Base-by-base conservation (phyloP, 2,329 filamentous ascomycete species). In the Colletotrichum sp. region DNA sequence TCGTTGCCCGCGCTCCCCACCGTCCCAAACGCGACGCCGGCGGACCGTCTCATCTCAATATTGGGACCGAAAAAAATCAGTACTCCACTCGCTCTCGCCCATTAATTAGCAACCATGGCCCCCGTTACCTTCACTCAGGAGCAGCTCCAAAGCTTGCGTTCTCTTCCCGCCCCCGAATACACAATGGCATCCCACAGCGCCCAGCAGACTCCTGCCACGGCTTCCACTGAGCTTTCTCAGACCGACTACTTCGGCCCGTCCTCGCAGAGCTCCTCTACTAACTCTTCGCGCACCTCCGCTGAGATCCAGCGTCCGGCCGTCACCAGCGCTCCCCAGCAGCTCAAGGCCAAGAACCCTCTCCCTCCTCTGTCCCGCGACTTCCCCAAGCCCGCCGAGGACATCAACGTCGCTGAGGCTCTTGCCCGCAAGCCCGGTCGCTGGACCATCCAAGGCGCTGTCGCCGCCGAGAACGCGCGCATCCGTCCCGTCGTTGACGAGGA, bases 331-430 rank as follows among this genome's bases (percentile, higher is more conserved):
- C 21, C 56, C 9, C 34, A 69, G 58, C 21, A 48, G 58, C 28
- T 63, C 43, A 76, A 68, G 65, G 55, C 71, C 30, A 68, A 78
- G 18, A 84, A 86, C 76, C 81, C 83, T 7, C 78, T 88, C 14
- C 81, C 83, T 14, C 78, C 80, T 18, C 80, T 84, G 10, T 79
- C 81, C 16, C 84, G 85, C 26, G 75, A 80, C 4, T 89, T 85
- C 76, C 85, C 86, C 64, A 84, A 86, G 79, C 87, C 87, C 3
- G 63, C 77, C 1, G 77, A 80, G 4, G 83, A 87, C 12, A 73
- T 88, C 43, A 81, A 87, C 69, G 79, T 90, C 16, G 82, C 84
- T 48, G 83, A 87, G 78, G 83, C 87, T 62, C 84, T 90, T 21
- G 79, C 82, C 5, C 85, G 87, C 52, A 81, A 84, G 69, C 88